These are phyloP conservation scores for Cercophora newfieldiana DNA, from an alignment of 495 filamentous ascomycete genomes.

Conservation along the genomic window DNA sequence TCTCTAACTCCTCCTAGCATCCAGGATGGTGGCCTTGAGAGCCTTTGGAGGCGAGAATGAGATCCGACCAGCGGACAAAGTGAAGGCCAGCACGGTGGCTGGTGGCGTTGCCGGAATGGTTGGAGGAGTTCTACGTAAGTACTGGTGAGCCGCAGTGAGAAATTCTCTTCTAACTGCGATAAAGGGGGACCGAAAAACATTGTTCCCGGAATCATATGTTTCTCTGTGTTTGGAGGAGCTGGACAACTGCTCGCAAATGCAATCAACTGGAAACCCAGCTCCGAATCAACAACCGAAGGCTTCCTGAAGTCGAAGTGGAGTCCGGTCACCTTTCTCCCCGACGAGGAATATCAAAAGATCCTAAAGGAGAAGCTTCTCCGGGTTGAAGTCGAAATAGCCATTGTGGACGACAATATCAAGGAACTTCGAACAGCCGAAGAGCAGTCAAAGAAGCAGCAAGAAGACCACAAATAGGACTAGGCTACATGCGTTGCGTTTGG, in stretches of 20 bases:
- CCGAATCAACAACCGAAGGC: constrained; percentile 6
- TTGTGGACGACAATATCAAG: constrained; percentile 82
- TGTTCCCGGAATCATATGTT: constrained; percentile 40
- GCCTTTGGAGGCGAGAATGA: constrained; percentile 48
- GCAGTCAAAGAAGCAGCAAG: not conserved
- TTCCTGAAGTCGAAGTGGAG: constrained; percentile 71
- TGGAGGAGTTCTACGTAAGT: constrained; percentile 65
- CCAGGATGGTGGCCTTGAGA: constrained; percentile 36
- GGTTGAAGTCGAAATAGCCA: constrained; percentile 80
- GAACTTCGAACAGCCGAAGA: constrained; percentile 44
- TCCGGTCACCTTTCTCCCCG: constrained; percentile 71
- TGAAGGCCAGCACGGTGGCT: constrained; percentile 65
- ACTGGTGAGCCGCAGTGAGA: not conserved
- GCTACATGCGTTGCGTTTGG: not conserved
- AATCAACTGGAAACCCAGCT: not conserved
- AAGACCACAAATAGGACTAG: not conserved
- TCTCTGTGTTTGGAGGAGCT: constrained; percentile 38
- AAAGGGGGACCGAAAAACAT: constrained; percentile 46
- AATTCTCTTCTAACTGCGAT: constrained; percentile 20
- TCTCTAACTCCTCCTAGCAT: constrained; percentile 30
- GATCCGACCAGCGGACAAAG: constrained; percentile 51
- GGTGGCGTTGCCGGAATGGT: constrained; percentile 69
- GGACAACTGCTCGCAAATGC: constrained; percentile 36
- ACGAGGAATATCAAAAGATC: constrained; percentile 76
- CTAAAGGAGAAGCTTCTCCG: constrained; percentile 74